Evolutionary conservation across 148 eudicot species (phyloP).

Genomic region (Linanthus parryae): DNA sequence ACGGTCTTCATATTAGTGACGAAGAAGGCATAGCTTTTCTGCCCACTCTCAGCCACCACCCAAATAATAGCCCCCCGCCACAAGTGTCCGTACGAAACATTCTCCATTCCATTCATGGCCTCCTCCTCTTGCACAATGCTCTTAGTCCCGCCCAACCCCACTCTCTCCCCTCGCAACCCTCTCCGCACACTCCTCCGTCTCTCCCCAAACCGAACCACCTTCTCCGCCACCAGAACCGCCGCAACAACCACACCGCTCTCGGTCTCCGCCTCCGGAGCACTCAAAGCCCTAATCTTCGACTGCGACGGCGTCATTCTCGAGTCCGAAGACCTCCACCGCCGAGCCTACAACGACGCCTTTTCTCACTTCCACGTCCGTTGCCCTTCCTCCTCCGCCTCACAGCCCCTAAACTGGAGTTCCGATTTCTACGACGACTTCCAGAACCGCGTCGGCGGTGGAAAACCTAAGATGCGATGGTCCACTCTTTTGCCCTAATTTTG

Average conservation of each 20-base stretch:
- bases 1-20: too few species aligned
- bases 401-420: constrained; percentile 56
- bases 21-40: too few species aligned
- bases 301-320: constrained; percentile 95
- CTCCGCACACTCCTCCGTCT: constrained; percentile 24
- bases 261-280: constrained; percentile 26
- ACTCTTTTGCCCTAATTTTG: not conserved
- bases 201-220: constrained; percentile 15
- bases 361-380: constrained; percentile 71
- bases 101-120: constrained; percentile 24
- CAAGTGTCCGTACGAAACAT: too few species aligned
- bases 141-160: constrained; percentile 22
- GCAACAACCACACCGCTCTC: constrained; percentile 10
- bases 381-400: constrained; percentile 30
- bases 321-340: constrained; percentile 90
- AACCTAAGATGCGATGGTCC: constrained; percentile 97
- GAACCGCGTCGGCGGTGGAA: constrained; percentile 92
- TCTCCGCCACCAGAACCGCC: constrained; percentile 11
- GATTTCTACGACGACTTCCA: constrained; percentile 86
- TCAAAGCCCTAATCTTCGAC: constrained; percentile 80
- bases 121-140: constrained; percentile 12
- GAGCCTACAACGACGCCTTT: constrained; percentile 90
- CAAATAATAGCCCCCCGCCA: too few species aligned
- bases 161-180: constrained; percentile 13
- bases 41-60: too few species aligned